phyloP scores from a whole-genome alignment of 1,284 basidiomycete genomes.

The Trichosporon ovoides region DNA sequence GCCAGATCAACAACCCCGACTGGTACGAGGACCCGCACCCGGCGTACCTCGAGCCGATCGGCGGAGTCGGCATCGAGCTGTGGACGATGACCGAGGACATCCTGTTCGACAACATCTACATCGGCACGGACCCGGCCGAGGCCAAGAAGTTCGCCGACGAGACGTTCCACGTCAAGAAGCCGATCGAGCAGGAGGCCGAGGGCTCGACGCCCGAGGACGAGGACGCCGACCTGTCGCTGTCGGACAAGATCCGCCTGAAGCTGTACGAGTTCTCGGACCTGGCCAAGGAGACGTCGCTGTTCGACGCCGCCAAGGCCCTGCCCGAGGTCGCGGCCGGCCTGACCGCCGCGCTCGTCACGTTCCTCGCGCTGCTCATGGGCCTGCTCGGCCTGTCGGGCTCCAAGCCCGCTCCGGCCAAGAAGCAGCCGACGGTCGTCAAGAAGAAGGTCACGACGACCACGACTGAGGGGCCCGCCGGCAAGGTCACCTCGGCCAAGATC shows the following conservation, averaged over 20 bases:
- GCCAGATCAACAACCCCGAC: constrained; percentile 84
- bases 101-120: constrained; percentile 84
- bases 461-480: constrained; percentile 26
- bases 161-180: constrained; percentile 73
- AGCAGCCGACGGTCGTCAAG: constrained; percentile 34
- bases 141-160: constrained; percentile 74
- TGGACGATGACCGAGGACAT: constrained; percentile 99
- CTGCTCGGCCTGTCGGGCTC: constrained; percentile 69
- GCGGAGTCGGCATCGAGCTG: constrained; percentile 91
- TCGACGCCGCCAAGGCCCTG: constrained; percentile 67
- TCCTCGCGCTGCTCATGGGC: constrained; percentile 75
- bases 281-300: constrained; percentile 20
- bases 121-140: constrained; percentile 78
- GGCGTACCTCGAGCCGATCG: constrained; percentile 79
- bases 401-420: constrained; percentile 11
- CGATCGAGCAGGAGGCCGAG: constrained; percentile 50
- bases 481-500: constrained; percentile 24
- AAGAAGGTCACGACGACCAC: constrained; percentile 41
- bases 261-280: constrained; percentile 47
- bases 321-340: constrained; percentile 79
- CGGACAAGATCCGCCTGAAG: constrained; percentile 43
- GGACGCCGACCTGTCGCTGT: constrained; percentile 26
- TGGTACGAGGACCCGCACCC: constrained; percentile 87
- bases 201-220: constrained; percentile 54
- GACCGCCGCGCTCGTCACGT: constrained; percentile 63